These are phyloP conservation scores for Aotearoamyces nothofagi DNA, from an alignment of 2,329 filamentous ascomycete species.

Conservation along the genomic window DNA sequence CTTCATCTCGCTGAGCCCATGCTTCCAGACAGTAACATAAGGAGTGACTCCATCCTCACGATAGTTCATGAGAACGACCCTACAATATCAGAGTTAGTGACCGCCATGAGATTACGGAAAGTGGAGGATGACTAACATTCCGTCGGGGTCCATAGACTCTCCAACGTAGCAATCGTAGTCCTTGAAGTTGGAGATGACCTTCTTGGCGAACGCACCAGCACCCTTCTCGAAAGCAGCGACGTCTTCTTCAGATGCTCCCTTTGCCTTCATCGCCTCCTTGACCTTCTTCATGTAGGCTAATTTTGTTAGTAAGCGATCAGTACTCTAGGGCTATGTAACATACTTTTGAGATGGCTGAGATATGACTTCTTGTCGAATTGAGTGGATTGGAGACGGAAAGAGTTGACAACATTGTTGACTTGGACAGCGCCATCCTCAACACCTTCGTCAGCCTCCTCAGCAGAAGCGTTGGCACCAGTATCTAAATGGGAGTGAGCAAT, in stretches of 20 bases:
- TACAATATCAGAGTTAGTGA: slow-evolving; percentile 20
- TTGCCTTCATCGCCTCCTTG: slow-evolving; percentile 53
- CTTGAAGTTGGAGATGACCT: slow-evolving; percentile 72
- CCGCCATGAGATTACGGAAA: slow-evolving; percentile 1
- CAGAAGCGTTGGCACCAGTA: slow-evolving; percentile 91
- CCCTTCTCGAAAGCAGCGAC: slow-evolving; percentile 69
- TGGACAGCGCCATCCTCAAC: slow-evolving; percentile 53
- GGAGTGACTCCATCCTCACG: slow-evolving; percentile 90
- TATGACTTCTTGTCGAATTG: slow-evolving; percentile 80
- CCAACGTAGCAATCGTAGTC: slow-evolving; percentile 92
- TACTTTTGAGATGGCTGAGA: slow-evolving; percentile 74
- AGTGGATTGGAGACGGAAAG: slow-evolving; percentile 75
- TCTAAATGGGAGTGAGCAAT: no score
- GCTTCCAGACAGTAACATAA: slow-evolving; percentile 86
- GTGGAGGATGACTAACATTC: slow-evolving; percentile 52
- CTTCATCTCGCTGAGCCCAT: slow-evolving; percentile 80
- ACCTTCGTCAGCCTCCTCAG: slow-evolving; percentile 71
- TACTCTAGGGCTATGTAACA: slow-evolving; percentile 13
- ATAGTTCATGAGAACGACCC: slow-evolving; percentile 90
- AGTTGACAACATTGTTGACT: slow-evolving; percentile 88
- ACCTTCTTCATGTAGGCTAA: slow-evolving; percentile 84
- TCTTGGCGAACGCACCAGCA: slow-evolving; percentile 62
- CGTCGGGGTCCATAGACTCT: slow-evolving; percentile 83
- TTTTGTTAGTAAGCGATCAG: neutral
- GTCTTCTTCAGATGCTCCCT: slow-evolving; percentile 43